Evolutionary conservation across 2,329 filamentous ascomycete genomes (phyloP).

Genomic region (Aspergillus melleus): DNA sequence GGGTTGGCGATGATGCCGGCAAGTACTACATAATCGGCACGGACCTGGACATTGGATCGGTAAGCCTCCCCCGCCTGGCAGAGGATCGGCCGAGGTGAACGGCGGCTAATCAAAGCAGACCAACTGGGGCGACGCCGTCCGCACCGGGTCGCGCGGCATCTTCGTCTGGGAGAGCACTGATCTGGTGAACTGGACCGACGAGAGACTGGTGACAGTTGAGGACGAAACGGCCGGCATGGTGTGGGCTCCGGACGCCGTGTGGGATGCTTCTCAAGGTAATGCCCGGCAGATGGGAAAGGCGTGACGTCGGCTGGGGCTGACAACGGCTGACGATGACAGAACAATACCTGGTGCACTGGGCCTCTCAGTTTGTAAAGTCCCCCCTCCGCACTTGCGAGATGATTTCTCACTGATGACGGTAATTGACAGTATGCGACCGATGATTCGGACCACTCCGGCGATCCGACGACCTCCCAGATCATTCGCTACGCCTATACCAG

Average conservation of each 20-base stretch:
- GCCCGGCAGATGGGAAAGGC: not conserved
- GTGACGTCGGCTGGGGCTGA: not conserved
- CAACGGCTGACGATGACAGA: not conserved
- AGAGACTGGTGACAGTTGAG: conserved; percentile 13
- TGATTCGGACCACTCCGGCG: conserved; percentile 9
- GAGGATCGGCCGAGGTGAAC: not conserved
- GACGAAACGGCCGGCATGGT: conserved; percentile 15
- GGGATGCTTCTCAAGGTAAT: conserved; percentile 12
- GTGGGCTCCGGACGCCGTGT: conserved; percentile 18
- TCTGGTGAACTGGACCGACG: conserved; percentile 13
- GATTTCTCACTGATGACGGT: not conserved
- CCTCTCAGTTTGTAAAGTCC: conserved; percentile 10
- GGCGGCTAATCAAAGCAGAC: conserved; percentile 6
- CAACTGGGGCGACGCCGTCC: conserved; percentile 10
- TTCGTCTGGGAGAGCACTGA: conserved; percentile 19
- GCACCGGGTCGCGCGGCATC: conserved; percentile 13
- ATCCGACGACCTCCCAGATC: conserved; percentile 5
- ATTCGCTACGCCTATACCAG: conserved; percentile 16
- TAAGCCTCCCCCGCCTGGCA: not conserved
- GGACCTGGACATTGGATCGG: conserved; percentile 14
- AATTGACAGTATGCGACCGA: conserved; percentile 10
- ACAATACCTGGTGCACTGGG: conserved; percentile 19
- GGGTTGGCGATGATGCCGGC: conserved; percentile 8
- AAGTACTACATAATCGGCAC: conserved; percentile 19
- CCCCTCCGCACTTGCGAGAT: too few species aligned